phyloP scores from a whole-genome alignment of 371 early-diverging fungal species.

The Lichtheimia hyalospora region DNA sequence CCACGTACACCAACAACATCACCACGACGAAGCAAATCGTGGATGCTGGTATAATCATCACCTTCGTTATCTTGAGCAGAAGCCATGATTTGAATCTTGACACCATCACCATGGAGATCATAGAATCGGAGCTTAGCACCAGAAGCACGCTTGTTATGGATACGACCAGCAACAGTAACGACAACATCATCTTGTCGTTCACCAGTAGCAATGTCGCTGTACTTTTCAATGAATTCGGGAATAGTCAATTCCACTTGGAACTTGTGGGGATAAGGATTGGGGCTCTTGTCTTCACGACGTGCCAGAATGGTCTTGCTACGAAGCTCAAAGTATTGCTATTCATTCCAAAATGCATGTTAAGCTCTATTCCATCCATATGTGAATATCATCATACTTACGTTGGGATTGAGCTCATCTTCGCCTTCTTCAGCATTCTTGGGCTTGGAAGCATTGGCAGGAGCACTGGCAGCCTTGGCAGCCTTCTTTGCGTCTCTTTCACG shows the following conservation, averaged over 20 bases:
- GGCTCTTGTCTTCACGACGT: conserved; percentile 74
- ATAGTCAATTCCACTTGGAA: conserved; percentile 89
- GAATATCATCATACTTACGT: conserved; percentile 55
- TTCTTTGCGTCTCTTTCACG: conserved; percentile 85
- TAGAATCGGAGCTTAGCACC: conserved; percentile 94
- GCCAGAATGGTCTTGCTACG: conserved; percentile 83
- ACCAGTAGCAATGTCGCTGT: conserved; percentile 66
- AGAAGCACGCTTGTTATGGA: conserved; percentile 86
- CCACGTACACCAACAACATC: conserved; percentile 98
- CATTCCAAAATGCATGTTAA: not conserved
- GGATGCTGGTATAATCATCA: conserved; percentile 75
- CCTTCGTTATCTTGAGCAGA: conserved; percentile 77
- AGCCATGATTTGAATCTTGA: conserved; percentile 96
- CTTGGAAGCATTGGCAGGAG: conserved; percentile 60
- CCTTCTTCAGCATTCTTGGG: conserved; percentile 66
- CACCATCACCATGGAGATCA: conserved; percentile 93
- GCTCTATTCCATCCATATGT: not conserved
- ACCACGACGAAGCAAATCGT: conserved; percentile 91
- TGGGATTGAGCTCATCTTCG: conserved; percentile 86
- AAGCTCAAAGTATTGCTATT: conserved; percentile 95
- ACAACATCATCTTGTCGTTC: conserved; percentile 71
- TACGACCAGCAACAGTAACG: conserved; percentile 84
- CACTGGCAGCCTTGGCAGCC: conserved; percentile 65
- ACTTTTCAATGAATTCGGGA: conserved; percentile 87
- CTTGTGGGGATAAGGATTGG: conserved; percentile 97